A percentile compares a stretch with the other conserved stretches of the same genome.
Conservation (phyloP, 2,329 filamentous ascomycete genomes). For the Sphaerulina musiva region DNA sequence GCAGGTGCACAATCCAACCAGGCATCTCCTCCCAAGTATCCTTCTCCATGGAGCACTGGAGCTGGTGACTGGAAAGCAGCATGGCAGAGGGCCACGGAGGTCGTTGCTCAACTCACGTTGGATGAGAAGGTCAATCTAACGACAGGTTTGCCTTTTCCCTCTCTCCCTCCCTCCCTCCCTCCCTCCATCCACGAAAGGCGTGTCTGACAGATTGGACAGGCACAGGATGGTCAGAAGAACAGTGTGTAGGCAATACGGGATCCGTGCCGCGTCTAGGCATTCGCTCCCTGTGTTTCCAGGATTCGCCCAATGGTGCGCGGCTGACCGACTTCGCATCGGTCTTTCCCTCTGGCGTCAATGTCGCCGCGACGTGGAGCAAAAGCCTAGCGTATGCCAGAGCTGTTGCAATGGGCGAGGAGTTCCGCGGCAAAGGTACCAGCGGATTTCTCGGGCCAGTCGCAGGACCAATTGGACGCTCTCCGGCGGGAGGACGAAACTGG, state of each 20-base stretch:
- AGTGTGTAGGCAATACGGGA: conserved; percentile 71
- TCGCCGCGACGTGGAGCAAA: conserved; percentile 77
- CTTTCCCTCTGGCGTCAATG: conserved; percentile 70
- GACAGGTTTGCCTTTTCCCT: conserved; percentile 5
- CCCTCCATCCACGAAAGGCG: background rate
- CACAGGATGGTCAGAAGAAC: conserved; percentile 64
- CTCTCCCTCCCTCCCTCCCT: too few relatives aligned
- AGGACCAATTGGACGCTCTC: conserved; percentile 60
- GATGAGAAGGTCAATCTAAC: conserved; percentile 74
- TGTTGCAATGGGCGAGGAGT: conserved; percentile 67
- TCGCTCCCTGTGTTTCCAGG: conserved; percentile 65
- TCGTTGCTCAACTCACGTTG: conserved; percentile 76
- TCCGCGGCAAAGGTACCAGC: conserved; percentile 67
- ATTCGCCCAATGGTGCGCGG: conserved; percentile 74
- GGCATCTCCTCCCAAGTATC: conserved; percentile 63
- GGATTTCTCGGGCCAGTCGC: conserved; percentile 70
- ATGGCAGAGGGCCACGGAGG: conserved; percentile 65
- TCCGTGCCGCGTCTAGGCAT: conserved; percentile 36
- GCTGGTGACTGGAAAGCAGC: conserved; percentile 67
- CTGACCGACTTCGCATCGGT: conserved; percentile 72
- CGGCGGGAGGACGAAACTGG: conserved; percentile 13
- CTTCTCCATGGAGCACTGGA: conserved; percentile 79
- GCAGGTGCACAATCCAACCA: conserved; percentile 29
- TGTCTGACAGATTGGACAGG: conserved; percentile 45
- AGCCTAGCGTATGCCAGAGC: conserved; percentile 62